phyloP scores from a whole-genome alignment of 1,284 basidiomycete genomes.

The Sporisorium scitamineum region DNA sequence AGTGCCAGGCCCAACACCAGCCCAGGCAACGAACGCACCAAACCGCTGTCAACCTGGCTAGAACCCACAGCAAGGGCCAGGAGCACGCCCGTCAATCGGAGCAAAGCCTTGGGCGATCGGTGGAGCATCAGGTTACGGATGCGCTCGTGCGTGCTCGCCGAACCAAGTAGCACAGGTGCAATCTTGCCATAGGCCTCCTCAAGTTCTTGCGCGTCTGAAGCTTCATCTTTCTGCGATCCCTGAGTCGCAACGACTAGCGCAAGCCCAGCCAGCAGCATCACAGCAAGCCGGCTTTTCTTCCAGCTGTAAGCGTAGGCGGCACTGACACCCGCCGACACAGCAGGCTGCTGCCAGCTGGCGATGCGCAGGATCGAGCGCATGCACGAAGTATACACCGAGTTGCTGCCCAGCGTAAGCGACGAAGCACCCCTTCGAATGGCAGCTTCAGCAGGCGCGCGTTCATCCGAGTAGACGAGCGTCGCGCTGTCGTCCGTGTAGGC shows the following conservation, averaged over 20 bases:
- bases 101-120: constrained; percentile 40
- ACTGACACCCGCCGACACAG: constrained; percentile 21
- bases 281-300: constrained; percentile 34
- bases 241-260: constrained; percentile 22
- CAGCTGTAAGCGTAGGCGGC: constrained; percentile 37
- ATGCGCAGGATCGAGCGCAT: constrained; percentile 21
- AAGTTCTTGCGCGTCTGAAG: constrained; percentile 14
- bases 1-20: constrained; percentile 38
- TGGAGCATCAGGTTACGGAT: constrained; percentile 44
- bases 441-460: constrained; percentile 10
- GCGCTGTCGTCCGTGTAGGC: constrained; percentile 31
- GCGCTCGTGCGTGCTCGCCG: constrained; percentile 39
- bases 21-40: constrained; percentile 29
- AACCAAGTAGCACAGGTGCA: constrained; percentile 25
- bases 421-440: neutral
- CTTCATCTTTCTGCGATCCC: neutral
- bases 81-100: constrained; percentile 22
- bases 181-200: constrained; percentile 25
- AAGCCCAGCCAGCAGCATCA: constrained; percentile 19
- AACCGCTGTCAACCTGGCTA: constrained; percentile 8
- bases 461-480: constrained; percentile 28
- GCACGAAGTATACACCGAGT: constrained; percentile 37
- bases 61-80: constrained; percentile 18
- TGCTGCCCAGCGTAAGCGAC: constrained; percentile 13
- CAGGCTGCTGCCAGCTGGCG: constrained; percentile 41